phyloP scores from a whole-genome alignment of 768 basidiomycete species.

The Daedaleopsis nitida region DNA sequence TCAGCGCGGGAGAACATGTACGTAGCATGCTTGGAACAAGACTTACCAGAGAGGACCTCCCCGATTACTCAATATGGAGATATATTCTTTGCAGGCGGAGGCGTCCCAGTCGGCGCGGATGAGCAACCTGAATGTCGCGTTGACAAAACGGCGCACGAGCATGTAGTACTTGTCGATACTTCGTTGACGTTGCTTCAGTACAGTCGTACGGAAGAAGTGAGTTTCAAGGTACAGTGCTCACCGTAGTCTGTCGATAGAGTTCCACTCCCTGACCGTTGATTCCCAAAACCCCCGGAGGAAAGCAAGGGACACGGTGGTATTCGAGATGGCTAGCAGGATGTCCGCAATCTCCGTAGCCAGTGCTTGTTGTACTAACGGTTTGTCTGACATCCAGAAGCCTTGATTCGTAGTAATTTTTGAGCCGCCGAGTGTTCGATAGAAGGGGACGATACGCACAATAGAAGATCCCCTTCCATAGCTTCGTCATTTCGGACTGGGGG shows the following conservation, averaged over 20 bases:
- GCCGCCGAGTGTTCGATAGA: not conserved
- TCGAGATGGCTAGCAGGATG: constrained; percentile 69
- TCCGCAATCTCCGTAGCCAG: constrained; percentile 86
- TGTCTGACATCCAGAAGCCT: constrained; percentile 99
- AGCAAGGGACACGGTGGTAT: constrained; percentile 57
- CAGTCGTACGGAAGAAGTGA: not conserved
- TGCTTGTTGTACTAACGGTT: constrained; percentile 92
- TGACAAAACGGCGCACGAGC: constrained; percentile 87
- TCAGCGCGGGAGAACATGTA: not conserved
- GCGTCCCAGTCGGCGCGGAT: constrained; percentile 70
- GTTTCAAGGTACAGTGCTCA: constrained; percentile 36
- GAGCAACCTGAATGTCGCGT: constrained; percentile 83
- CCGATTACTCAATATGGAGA: constrained; percentile 59
- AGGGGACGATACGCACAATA: constrained; percentile 64
- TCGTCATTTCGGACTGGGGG: constrained; percentile 78
- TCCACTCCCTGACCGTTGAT: constrained; percentile 90
- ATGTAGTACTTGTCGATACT: constrained; percentile 99
- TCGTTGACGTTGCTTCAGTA: not conserved
- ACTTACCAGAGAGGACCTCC: constrained; percentile 86
- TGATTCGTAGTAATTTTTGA: not conserved
- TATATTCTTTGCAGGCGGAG: constrained; percentile 58
- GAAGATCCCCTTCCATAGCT: constrained; percentile 97
- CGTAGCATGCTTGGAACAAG: not conserved
- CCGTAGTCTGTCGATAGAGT: constrained; percentile 88
- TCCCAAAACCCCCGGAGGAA: constrained; percentile 94